Base-by-base conservation (phyloP, 2,329 filamentous ascomycete species). In the Ophiostoma ips region DNA sequence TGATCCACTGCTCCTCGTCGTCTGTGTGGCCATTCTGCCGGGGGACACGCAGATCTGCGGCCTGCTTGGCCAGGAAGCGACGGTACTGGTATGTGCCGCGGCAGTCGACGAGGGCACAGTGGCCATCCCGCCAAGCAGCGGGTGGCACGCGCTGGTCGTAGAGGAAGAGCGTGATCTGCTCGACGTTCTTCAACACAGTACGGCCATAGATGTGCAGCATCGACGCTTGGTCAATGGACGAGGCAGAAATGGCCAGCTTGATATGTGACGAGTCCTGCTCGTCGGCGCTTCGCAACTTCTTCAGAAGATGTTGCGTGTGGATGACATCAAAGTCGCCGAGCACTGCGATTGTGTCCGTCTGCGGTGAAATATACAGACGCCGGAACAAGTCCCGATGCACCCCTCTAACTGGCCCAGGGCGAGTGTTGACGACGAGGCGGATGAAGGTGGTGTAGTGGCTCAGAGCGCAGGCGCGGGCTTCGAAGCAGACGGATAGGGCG, bases 401-500 rank as follows among this genome's bases (percentile, higher is more conserved):
- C 40, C 56, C 56, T 21, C 57, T 55, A 24, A 56, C 54, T 9
- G 52, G 51, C 46, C 56, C 54, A 46, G 53, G 35, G 19, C 52
- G 46, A 1, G 47, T 50, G 40, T 53, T 50, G 47, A 50, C 47
- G 28, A 55, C 56, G 18, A 61, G 60, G 3, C 55, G 63, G 47
- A 65, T 54, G 16, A 55, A 51, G 48, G 63, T 58, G n/a, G 58
- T 56, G 55, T 63, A 65, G 58, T 57, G 57, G 33, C 50, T 43
- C 37, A 61, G 58, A 21, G 64, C 64, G 13, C 60, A 51, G 8
- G 50, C 49, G 48, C 64, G 64, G 11, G 63, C 55, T 55, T 67
- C 63, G 53, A 52, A 50, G 53, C 50, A 62, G 48, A 63, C 62
- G 34, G 58, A 60, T 6, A 66, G 55, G 1, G 59, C 60, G 2